Percentiles rank a stretch among this genome's conserved stretches.
Conservation (phyloP, 345 rosid species). For the Iberis pinnata region DNA sequence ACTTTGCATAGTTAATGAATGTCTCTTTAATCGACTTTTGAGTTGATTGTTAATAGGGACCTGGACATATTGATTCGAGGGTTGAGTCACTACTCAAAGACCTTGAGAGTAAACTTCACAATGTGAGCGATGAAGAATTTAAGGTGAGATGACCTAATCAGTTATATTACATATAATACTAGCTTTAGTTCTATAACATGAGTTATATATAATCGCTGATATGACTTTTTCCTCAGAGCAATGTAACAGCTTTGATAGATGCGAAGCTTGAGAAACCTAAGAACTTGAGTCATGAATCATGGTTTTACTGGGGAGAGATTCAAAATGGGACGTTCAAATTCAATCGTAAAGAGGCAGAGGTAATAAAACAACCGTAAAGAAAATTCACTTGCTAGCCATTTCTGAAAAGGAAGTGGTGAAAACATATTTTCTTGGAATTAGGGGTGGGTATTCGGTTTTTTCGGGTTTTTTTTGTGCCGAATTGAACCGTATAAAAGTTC, state of each 20-base stretch:
- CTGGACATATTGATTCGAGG: constrained; percentile 65
- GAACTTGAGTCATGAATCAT: no score
- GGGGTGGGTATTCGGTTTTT: no score
- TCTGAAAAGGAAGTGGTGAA: no score
- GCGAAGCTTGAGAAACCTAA: no score
- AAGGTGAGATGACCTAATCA: constrained; percentile 41
- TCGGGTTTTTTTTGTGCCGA: no score
- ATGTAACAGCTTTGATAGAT: constrained; percentile 61
- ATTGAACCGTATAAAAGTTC: no score
- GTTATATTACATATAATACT: neutral
- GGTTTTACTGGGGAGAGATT: no score
- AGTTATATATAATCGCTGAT: neutral
- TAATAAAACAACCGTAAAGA: no score
- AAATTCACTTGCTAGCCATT: no score
- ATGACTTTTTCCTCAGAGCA: constrained; percentile 42
- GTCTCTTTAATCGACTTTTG: neutral
- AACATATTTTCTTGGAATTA: no score
- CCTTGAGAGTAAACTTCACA: constrained; percentile 52
- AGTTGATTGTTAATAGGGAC: constrained; percentile 36
- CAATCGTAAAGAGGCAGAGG: no score
- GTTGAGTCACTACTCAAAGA: constrained; percentile 63
- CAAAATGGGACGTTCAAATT: no score
- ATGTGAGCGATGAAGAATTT: constrained; percentile 63
- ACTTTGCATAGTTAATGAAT: neutral
- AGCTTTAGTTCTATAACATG: neutral